These are phyloP conservation scores for Geum urbanum DNA, from an alignment of 306 rosid species.

Conservation along the genomic window DNA sequence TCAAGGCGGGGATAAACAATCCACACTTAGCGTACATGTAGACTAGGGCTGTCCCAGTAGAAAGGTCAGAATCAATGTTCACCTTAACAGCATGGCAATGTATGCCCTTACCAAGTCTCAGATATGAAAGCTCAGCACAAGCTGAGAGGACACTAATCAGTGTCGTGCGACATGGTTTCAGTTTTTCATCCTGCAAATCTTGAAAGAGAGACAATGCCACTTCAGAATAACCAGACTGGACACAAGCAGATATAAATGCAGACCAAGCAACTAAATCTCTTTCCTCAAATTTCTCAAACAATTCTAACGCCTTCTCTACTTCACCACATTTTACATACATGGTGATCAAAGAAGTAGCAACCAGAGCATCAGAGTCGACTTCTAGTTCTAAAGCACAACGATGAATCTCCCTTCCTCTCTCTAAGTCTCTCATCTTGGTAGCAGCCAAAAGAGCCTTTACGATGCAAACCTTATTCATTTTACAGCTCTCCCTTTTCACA, in stretches of 20 bases:
- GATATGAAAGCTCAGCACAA: slow-evolving; percentile 45
- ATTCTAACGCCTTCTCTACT: slow-evolving; percentile 43
- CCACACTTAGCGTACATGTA: slow-evolving; percentile 56
- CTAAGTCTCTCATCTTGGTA: slow-evolving; percentile 49
- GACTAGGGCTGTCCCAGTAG: slow-evolving; percentile 45
- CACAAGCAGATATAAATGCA: slow-evolving; percentile 56
- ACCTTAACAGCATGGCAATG: slow-evolving; percentile 53
- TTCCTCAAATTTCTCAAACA: slow-evolving; percentile 36
- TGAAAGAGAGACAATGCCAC: slow-evolving; percentile 48
- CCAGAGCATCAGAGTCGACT: slow-evolving; percentile 38
- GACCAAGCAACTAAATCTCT: slow-evolving; percentile 65
- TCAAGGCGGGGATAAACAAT: slow-evolving; percentile 32
- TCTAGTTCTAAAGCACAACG: slow-evolving; percentile 35
- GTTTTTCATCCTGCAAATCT: slow-evolving; percentile 40
- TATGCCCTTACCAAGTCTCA: slow-evolving; percentile 48
- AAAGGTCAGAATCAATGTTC: slow-evolving; percentile 38
- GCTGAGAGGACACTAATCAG: slow-evolving; percentile 40
- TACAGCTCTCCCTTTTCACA: slow-evolving; percentile 27
- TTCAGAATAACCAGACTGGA: slow-evolving; percentile 49
- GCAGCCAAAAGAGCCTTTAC: slow-evolving; percentile 57
- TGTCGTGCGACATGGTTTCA: slow-evolving; percentile 43
- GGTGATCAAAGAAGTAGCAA: slow-evolving; percentile 52
- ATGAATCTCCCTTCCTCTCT: slow-evolving; percentile 52
- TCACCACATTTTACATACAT: slow-evolving; percentile 69
- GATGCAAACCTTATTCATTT: slow-evolving; percentile 44